Conservation (phyloP, 345 rosid genomes). For the Gossypium raimondii region DNA sequence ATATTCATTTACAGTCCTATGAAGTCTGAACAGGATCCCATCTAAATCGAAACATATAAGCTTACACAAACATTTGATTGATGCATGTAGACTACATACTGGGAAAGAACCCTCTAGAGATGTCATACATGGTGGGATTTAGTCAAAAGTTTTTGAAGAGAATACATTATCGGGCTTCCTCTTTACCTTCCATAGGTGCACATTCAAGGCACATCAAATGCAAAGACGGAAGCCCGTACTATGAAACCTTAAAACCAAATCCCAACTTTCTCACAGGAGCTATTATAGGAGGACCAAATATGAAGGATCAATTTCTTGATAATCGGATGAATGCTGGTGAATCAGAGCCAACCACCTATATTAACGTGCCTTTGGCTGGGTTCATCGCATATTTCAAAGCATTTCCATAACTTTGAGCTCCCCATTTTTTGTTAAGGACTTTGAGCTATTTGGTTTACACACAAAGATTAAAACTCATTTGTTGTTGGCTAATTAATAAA, state of each 20-base stretch:
- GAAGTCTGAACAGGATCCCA: not conserved
- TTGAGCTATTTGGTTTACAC: too few species aligned
- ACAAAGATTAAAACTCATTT: too few species aligned
- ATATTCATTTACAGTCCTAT: not conserved
- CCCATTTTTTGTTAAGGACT: too few species aligned
- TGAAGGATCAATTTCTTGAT: slow-evolving; percentile 37
- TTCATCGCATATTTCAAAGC: slow-evolving; percentile 45
- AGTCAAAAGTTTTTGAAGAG: slow-evolving; percentile 40
- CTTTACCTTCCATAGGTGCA: slow-evolving; percentile 38
- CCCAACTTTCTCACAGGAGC: slow-evolving; percentile 53
- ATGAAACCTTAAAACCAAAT: slow-evolving; percentile 29
- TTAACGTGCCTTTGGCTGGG: slow-evolving; percentile 64
- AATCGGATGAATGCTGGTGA: slow-evolving; percentile 24
- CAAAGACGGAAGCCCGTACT: slow-evolving; percentile 37
- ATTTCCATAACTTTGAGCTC: not conserved
- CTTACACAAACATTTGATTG: not conserved
- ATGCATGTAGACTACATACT: slow-evolving; percentile 51
- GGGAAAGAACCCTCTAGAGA: slow-evolving; percentile 48
- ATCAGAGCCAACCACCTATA: slow-evolving; percentile 62
- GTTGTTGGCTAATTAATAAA: too few species aligned
- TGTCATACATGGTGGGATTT: slow-evolving; percentile 69
- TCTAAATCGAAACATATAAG: not conserved
- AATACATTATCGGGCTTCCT: slow-evolving; percentile 59
- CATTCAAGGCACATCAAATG: slow-evolving; percentile 35
- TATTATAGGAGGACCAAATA: slow-evolving; percentile 52